phyloP scores from a whole-genome alignment of 2,329 filamentous ascomycete genomes.

The Hymenoscyphus fraxineus region DNA sequence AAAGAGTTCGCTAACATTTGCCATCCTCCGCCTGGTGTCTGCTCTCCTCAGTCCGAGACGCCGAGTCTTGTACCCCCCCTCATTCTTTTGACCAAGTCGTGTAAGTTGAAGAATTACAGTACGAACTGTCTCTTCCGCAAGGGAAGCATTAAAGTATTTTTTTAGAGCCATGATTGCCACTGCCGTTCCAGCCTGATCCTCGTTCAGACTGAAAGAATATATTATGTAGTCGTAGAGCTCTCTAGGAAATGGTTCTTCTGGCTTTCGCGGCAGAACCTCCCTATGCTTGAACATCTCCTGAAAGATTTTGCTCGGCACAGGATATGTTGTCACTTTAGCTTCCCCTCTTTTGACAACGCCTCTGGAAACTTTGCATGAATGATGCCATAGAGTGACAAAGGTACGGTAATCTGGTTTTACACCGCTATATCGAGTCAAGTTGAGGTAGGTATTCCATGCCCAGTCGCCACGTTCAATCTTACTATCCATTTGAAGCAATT shows the following conservation, averaged over 20 bases:
- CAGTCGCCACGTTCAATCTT: conserved; percentile 20
- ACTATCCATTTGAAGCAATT: conserved; percentile 54
- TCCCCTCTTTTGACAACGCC: conserved; percentile 7
- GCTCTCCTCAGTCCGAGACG: conserved; percentile 38
- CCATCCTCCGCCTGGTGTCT: conserved; percentile 42
- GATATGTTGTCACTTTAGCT: conserved; percentile 11
- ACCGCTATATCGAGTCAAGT: conserved; percentile 18
- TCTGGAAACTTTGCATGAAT: conserved; percentile 23
- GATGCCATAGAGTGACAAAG: conserved; percentile 31
- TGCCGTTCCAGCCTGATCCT: conserved; percentile 46
- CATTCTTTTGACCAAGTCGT: conserved; percentile 36
- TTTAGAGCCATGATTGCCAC: conserved; percentile 46
- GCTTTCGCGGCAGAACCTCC: conserved; percentile 27
- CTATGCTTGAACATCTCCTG: conserved; percentile 47
- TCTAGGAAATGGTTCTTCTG: conserved; percentile 40
- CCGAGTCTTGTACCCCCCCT: conserved; percentile 31
- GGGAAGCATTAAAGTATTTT: conserved; percentile 41
- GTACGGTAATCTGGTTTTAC: conserved; percentile 32
- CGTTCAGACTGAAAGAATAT: conserved; percentile 46
- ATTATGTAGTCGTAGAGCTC: conserved; percentile 51
- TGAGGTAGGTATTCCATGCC: conserved; percentile 28
- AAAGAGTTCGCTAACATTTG: conserved; percentile 42
- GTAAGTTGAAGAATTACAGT: conserved; percentile 48
- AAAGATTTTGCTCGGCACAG: conserved; percentile 37
- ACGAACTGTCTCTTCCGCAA: conserved; percentile 44